Evolutionary conservation across 305 asterid genomes (phyloP).

Genomic region (Lippia alba): DNA sequence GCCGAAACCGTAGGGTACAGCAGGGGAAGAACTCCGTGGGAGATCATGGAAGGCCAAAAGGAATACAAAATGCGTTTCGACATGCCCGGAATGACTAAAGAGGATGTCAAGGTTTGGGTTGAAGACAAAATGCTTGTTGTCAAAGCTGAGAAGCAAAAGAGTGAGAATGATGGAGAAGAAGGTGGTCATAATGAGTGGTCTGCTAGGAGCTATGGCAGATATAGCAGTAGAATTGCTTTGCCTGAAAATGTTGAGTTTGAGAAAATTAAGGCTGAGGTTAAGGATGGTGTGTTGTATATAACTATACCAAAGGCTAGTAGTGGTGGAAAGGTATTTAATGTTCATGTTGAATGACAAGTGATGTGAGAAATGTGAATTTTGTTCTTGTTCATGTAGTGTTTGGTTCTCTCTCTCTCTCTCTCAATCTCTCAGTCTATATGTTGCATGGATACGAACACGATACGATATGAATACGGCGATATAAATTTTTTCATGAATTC

Average conservation of each 20-base stretch:
- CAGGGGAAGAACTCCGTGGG: conserved; percentile 81
- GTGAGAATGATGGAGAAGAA: conserved; percentile 27
- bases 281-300: conserved; percentile 75
- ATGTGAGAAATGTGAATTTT: not conserved
- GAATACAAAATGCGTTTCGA: conserved; percentile 77
- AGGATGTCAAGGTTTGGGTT: conserved; percentile 72
- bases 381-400: not conserved
- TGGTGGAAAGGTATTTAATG: conserved; percentile 54
- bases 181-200: conserved; percentile 54
- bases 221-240: conserved; percentile 65
- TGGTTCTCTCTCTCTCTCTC: not conserved
- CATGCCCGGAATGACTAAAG: conserved; percentile 81
- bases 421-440: too few species aligned
- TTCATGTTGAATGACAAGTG: conserved; percentile 52
- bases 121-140: conserved; percentile 75
- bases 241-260: conserved; percentile 74
- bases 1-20: conserved; percentile 41
- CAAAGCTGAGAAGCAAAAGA: conserved; percentile 57
- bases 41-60: conserved; percentile 63
- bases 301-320: conserved; percentile 54
- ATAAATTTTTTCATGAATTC: too few species aligned
- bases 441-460: too few species aligned
- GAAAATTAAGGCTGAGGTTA: conserved; percentile 78
- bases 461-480: too few species aligned
- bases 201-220: conserved; percentile 67